phyloP scores from a whole-genome alignment of 2,329 filamentous ascomycete genomes.

The Microcyclosporella mali region DNA sequence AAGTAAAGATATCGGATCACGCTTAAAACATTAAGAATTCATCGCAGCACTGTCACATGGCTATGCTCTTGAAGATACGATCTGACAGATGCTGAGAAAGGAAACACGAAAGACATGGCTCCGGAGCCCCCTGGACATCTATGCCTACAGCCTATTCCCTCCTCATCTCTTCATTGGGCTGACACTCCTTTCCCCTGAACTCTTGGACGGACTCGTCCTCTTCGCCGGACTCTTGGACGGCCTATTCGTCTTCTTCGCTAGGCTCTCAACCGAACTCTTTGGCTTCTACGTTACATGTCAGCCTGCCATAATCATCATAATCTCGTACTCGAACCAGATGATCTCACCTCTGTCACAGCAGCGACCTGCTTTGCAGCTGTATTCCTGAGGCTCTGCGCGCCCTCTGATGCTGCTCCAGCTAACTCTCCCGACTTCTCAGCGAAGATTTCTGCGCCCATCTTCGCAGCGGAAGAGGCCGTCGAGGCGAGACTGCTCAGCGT shows the following conservation, averaged over 20 bases:
- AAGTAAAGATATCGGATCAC: too few species aligned
- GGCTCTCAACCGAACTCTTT: background rate
- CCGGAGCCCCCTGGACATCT: too few species aligned
- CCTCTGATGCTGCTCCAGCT: background rate
- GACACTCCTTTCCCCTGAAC: background rate
- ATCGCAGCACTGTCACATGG: too few species aligned
- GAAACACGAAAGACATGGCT: background rate
- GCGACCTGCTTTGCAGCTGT: slow-evolving; percentile 4
- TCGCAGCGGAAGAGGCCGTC: background rate
- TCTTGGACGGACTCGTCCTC: background rate
- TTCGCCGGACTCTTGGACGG: background rate
- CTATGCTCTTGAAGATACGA: too few species aligned
- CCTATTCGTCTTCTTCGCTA: background rate
- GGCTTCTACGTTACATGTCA: background rate
- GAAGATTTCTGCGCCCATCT: background rate
- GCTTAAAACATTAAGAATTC: too few species aligned
- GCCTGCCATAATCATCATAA: background rate
- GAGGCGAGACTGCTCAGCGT: background rate
- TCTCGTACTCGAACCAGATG: background rate
- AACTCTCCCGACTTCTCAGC: too few species aligned
- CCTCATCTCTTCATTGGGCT: too few species aligned
- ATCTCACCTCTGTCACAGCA: background rate
- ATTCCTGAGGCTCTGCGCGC: background rate
- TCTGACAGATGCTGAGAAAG: background rate
- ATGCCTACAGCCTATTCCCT: too few species aligned